Base-by-base conservation (phyloP, 257 asterid genomes). In the Capsicum baccatum region DNA sequence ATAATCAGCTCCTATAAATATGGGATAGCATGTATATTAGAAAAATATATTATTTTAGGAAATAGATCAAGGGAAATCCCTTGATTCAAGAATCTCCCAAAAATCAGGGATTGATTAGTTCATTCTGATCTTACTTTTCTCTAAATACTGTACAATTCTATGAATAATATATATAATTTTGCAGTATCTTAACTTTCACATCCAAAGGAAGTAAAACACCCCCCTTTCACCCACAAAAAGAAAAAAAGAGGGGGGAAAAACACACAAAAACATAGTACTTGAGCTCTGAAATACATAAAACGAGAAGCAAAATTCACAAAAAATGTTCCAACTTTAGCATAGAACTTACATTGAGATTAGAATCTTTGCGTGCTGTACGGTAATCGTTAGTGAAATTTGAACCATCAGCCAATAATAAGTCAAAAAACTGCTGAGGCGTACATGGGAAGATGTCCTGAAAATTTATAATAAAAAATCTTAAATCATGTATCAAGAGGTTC, bases 381-480 rank as follows among this genome's bases (percentile, higher is more conserved):
- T 92, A 94, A 83, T 95, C 97, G 54, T 84, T 89, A 26, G 91
- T 93, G 90, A 94, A 97, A 81, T 90, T 89, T 85, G 99, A 97
- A 83, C 90, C 93, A 88, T 95, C 98, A 81, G 91, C 93, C 81
- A 97, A 76, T 62, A 97, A 79, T 83, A 92, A 86, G 83, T 91
- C 91, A 92, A 92, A 97, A 88, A 90, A 93, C 83, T 97, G 94
- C 87, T 95, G 98, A 64, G 94, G 96, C 5, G 94, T 93, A 92
- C 96, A 97, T n/a, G 97, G 97, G 85, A 94, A 95, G 82, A 87
- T 83, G 85, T 89, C 98, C 99, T 97, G 95, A 89, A 67, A 88
- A 64, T 80, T 39, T 54, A 19, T 82, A 42, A 84, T 21, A 73
- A 39, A 39, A 21, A 42, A 69, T 7, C 48, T 21, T 33, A 15